Conservation (phyloP, 345 rosid genomes). For the Eucalyptus curtisii region DNA sequence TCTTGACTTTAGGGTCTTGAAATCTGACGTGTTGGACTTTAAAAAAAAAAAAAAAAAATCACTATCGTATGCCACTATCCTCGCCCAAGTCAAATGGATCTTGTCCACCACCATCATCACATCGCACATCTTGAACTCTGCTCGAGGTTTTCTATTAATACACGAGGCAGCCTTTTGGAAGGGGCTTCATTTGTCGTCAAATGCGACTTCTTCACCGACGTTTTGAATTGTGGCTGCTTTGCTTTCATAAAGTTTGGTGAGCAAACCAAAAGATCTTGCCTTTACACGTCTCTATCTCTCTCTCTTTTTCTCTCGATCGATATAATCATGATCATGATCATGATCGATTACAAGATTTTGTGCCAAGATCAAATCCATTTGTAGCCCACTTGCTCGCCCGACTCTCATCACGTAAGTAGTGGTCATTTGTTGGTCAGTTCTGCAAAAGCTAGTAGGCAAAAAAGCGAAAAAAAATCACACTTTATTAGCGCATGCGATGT, state of each 20-base stretch:
- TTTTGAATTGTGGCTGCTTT: not conserved
- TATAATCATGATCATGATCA: not conserved
- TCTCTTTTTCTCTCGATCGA: not conserved
- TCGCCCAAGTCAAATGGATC: not conserved
- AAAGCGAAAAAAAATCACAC: not conserved
- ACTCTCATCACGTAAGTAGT: not conserved
- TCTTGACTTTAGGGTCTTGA: not conserved
- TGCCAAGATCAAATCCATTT: not conserved
- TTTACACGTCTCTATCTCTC: not conserved
- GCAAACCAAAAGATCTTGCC: not conserved
- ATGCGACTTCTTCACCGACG: not conserved
- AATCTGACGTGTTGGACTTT: not conserved
- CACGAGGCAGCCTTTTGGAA: not conserved
- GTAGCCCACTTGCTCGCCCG: not conserved
- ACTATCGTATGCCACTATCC: not conserved
- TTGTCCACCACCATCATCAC: not conserved
- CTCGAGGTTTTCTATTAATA: not conserved
- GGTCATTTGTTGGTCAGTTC: not conserved
- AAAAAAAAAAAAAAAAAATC: not conserved
- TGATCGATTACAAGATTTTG: not conserved
- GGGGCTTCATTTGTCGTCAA: not conserved
- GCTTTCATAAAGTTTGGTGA: not conserved
- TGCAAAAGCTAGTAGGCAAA: not conserved
- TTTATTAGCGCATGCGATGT: not conserved
- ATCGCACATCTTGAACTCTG: not conserved